Evolutionary conservation across 2,329 filamentous ascomycete species (phyloP), one percentile per base, ranked within the genome.

Genomic region (Colletotrichum noveboracense): DNA sequence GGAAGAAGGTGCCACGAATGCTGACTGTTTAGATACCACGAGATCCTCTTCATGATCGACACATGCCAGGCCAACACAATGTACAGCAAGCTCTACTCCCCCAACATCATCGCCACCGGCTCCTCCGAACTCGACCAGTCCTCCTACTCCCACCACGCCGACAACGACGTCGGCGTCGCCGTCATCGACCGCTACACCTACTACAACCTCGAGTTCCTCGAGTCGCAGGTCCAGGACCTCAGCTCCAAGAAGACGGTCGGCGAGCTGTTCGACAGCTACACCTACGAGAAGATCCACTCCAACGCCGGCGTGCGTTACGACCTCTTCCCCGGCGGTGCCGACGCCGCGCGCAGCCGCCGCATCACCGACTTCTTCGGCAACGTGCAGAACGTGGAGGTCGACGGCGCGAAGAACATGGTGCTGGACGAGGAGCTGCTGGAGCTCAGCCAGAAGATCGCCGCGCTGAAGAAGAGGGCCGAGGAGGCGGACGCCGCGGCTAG

Each of bases 1-100:
- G 38, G 18, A 43, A 1, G 16, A 43, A 43, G 8, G 0, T 6
- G 9, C 7, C 21, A 55, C 30, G 36, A 26, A 64, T 62, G 12
- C 65, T 66, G 9, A 72, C 56, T 36, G 56, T 9, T 3, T 78
- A 94, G 93, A 83, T 99, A 98, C 85, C 95, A 98, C 84, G 97
- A 99, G 86, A 93, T 99, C 79, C 91, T 99, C 74, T 99, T 99
- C 89, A 99, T 99, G 97, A 99, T 99, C 86, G 97, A 99, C 85
- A 99, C 97, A 0, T 99, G 97, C 87, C 97, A 99, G 87, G 97
- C 97, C 71, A 99, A 99, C 85, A 99, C 97, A 36, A 98, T 99
- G 96, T 99, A 98, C 87, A 96, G 93, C 83, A 96, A 98, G 80
- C 95, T 99, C 82, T 99, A 99, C 88, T 98, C 96, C 7, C 96